Base-by-base conservation (phyloP, 306 rosid species). In the Canavalia ensiformis region DNA sequence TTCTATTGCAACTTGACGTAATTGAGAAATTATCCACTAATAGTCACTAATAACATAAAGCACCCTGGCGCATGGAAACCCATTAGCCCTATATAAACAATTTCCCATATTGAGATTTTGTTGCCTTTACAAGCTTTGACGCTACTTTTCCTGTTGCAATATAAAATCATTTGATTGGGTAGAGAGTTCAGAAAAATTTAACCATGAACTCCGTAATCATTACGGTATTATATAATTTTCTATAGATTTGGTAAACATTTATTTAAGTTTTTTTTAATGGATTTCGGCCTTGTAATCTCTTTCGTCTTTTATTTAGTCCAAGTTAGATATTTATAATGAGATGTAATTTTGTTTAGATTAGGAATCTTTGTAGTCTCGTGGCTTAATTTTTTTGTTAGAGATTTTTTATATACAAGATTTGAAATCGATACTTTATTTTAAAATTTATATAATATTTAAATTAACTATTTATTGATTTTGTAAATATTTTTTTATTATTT, bases 51-150 rank as follows among this genome's bases (percentile, higher is more conserved):
- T 25, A 35, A 35, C 13, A 12, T 35, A 63, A 63, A 11, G 30
- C 46, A 63, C 10, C 4, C 4, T 12, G 0, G 3, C 9, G 12
- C 13, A 63, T 4, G 47, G 30, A 34, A 12, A 35, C 46, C 29
- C 6, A 35, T 34, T 31, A 5, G 10, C 11, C 37, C 6, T 29
- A 39, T 18, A 39, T 42, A 66, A 66, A 47, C 72, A 41, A 66
- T n/a, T 66, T 66, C 12, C 51, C 13, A 65, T 39, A 33, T 66
- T 66, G n/a, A 13, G 31, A 66, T 66, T 65, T 66, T 41, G 34
- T 66, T 66, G 31, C 71, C 7, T 33, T 66, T 66, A 13, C 7
- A 18, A 66, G 52, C 50, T 67, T 66, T 18, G 2, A 10, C 42
- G 25, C 44, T 60, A 60, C 67, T 60, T 33, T 60, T 30, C 5